Evolutionary conservation across 495 filamentous ascomycete species (phyloP), one percentile per base, ranked within the genome.

Genomic region (Penicillium paradoxum): DNA sequence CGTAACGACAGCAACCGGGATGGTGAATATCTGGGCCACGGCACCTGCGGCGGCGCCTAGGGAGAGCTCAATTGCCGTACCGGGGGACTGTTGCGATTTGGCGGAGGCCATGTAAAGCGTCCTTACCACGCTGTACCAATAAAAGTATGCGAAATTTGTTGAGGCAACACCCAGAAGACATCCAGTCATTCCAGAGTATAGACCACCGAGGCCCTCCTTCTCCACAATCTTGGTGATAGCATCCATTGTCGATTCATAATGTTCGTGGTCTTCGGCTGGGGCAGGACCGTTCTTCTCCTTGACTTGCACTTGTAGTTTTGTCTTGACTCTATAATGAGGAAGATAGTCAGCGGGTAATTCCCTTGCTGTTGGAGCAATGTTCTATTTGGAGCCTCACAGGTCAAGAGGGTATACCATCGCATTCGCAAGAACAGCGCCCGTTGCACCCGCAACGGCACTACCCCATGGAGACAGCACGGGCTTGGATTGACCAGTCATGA

Each of bases 121-220:
- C 38, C 93, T 86, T 13, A 97, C 90, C 15, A 90, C 68, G 18
- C 89, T 91, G 70, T 99, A 97, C 93, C 93, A 99, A 76, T 97
- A 99, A 65, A 99, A 99, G 72, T 99, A 99, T 54, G 93, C 93
- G 65, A 99, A 99, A 67, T 99, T 99, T 51, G 91, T 97, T 13
- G 91, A 96, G 7, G 90, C 92, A 13, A 97, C 95, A 38, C 93
- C 93, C 15, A 97, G 71, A 10, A 99, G 77, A 6, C 90, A 82
- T 15, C 95, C 91, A 42, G 79, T 72, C 63, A 99, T 91, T 43
- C 93, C 93, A 38, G 88, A 83, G 63, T 97, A 99, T 19, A 99
- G 80, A 2, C 95, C 93, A 14, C 69, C 55, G 14, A 93, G 32
- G 13, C 93, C 95, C 42, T 97, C 92, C 54, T 88, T 85, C 43